These are phyloP conservation scores for Fusarium abutilonis DNA, from an alignment of 2,329 filamentous ascomycete genomes.

Conservation along the genomic window DNA sequence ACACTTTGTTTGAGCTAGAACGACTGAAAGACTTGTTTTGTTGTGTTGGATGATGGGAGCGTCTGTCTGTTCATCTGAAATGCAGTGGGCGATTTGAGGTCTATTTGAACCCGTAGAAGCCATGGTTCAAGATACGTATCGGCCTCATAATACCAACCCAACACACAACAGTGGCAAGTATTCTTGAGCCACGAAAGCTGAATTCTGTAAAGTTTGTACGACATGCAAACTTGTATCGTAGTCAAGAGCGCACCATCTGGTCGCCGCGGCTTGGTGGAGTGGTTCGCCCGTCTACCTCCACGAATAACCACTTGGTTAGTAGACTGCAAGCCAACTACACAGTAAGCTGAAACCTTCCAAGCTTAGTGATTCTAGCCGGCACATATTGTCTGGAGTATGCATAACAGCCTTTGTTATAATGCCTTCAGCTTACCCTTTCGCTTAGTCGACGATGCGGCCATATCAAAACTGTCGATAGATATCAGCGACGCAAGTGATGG, in stretches of 20 bases:
- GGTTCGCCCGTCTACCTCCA: conserved; percentile 27
- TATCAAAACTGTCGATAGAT: conserved; percentile 4
- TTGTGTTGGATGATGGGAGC: background rate
- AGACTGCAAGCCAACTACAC: conserved; percentile 11
- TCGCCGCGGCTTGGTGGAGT: background rate
- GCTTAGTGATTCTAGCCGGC: conserved; percentile 2
- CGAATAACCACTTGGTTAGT: conserved; percentile 1
- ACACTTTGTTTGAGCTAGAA: conserved; percentile 11
- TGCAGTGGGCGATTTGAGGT: conserved; percentile 7
- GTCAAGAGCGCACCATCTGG: conserved; percentile 9
- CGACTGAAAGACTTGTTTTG: conserved; percentile 1
- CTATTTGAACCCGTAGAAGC: conserved; percentile 30
- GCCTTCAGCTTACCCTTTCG: background rate
- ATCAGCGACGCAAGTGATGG: background rate
- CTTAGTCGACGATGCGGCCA: conserved; percentile 16
- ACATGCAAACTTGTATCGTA: conserved; percentile 15
- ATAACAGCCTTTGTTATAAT: conserved; percentile 4
- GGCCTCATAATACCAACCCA: background rate
- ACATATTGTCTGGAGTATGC: background rate
- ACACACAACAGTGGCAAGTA: background rate
- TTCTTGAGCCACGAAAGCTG: background rate
- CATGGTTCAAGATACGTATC: conserved; percentile 4
- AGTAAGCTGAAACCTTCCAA: conserved; percentile 1
- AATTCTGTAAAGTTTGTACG: conserved; percentile 7
- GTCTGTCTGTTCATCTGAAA: conserved; percentile 5